Evolutionary conservation across 2,329 filamentous ascomycete genomes (phyloP).

Genomic region (Sphaerulina vaccinii): DNA sequence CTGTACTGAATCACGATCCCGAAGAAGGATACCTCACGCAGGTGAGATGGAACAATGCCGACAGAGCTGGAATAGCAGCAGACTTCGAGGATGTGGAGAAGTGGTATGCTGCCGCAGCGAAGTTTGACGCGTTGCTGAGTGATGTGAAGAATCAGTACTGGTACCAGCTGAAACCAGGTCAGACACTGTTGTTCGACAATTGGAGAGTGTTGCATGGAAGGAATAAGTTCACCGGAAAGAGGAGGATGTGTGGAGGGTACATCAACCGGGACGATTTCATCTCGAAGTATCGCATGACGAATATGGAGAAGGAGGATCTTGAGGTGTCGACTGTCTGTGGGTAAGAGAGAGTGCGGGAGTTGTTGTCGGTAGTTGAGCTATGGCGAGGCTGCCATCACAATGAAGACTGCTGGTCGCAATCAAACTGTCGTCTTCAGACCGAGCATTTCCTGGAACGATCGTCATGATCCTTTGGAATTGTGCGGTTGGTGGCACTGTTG

Average conservation of each 20-base stretch:
- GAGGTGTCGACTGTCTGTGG: constrained; percentile 36
- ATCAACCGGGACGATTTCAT: constrained; percentile 79
- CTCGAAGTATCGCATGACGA: constrained; percentile 72
- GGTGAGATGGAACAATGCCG: constrained; percentile 91
- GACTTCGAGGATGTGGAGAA: constrained; percentile 46
- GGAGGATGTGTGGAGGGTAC: constrained; percentile 89
- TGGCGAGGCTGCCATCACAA: no score
- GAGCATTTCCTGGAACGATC: no score
- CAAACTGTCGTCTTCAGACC: no score
- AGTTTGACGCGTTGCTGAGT: constrained; percentile 69
- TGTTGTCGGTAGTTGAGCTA: no score
- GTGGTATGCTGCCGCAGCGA: constrained; percentile 78
- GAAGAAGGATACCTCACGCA: constrained; percentile 53
- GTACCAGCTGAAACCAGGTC: constrained; percentile 78
- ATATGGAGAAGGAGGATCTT: constrained; percentile 47
- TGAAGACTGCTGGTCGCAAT: no score
- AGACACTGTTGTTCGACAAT: constrained; percentile 85
- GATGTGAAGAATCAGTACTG: constrained; percentile 68
- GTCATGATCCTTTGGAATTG: no score
- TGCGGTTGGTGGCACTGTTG: no score
- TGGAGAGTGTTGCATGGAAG: constrained; percentile 91
- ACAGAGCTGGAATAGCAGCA: constrained; percentile 67
- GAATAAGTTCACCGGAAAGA: constrained; percentile 75
- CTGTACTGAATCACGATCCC: constrained; percentile 66
- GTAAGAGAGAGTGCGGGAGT: constrained; percentile 10